phyloP scores from a whole-genome alignment of 139 green algal genomes.

The Picochlorum sp. region DNA sequence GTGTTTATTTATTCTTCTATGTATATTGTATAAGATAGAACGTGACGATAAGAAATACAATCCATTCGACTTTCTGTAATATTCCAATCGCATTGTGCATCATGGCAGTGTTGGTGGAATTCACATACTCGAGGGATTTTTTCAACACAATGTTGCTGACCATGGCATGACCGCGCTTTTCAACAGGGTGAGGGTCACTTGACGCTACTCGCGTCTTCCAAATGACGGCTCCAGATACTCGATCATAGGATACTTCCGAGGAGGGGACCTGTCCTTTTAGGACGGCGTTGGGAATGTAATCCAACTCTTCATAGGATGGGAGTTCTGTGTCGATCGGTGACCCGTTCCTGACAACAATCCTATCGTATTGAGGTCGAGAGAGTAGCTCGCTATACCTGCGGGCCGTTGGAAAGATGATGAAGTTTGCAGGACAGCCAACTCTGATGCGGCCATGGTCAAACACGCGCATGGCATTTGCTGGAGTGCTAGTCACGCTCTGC shows the following conservation, averaged over 20 bases:
- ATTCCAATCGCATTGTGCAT: no score
- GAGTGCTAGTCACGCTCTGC: slow-evolving; percentile 28
- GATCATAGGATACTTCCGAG: background rate
- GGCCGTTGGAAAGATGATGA: slow-evolving; percentile 50
- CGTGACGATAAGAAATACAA: no score
- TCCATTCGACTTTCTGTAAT: no score
- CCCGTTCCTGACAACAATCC: slow-evolving; percentile 38
- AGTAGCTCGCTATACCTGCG: slow-evolving; percentile 55
- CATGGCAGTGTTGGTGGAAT: no score
- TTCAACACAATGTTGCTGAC: no score
- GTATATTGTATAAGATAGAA: no score
- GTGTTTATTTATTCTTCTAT: no score
- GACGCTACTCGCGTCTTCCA: background rate
- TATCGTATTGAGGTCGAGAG: slow-evolving; percentile 43
- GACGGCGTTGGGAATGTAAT: slow-evolving; percentile 27
- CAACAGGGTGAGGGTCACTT: no score
- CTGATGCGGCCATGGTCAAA: slow-evolving; percentile 25
- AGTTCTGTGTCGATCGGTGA: slow-evolving; percentile 7
- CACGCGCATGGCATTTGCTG: slow-evolving; percentile 55
- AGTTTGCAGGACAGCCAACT: slow-evolving; percentile 38
- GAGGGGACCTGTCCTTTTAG: slow-evolving; percentile 3
- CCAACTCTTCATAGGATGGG: slow-evolving; percentile 38
- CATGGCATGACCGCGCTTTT: no score
- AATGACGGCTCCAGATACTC: background rate
- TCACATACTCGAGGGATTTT: no score